These are phyloP conservation scores for Teratosphaeria nubilosa DNA, from an alignment of 2,329 filamentous ascomycete genomes.

Conservation along the genomic window DNA sequence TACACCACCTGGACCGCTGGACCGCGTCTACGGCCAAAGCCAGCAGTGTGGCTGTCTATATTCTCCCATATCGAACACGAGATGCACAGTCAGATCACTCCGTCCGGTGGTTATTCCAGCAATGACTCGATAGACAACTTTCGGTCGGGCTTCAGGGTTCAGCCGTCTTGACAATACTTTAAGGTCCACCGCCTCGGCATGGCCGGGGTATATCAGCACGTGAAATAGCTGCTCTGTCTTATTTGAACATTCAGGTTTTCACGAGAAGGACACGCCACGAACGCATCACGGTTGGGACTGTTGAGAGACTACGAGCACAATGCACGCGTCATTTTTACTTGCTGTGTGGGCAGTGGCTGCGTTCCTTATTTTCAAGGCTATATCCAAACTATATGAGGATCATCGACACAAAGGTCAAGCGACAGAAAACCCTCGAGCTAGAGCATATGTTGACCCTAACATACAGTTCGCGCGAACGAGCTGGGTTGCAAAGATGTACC, in stretches of 20 bases:
- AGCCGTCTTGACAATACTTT: too few species aligned
- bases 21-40: too few species aligned
- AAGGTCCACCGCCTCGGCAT: too few species aligned
- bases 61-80: too few species aligned
- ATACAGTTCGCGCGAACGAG: slow-evolving; percentile 12
- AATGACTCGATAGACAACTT: too few species aligned
- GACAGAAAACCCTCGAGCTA: background rate
- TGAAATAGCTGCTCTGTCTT: too few species aligned
- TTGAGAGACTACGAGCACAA: background rate
- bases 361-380: slow-evolving; percentile 14
- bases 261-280: background rate
- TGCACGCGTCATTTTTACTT: slow-evolving; percentile 9
- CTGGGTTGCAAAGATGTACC: slow-evolving; percentile 17
- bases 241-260: background rate
- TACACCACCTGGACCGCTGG: too few species aligned
- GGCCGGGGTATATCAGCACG: too few species aligned
- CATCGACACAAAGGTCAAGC: slow-evolving; percentile 3
- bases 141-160: too few species aligned
- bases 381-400: slow-evolving; percentile 8
- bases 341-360: slow-evolving; percentile 13
- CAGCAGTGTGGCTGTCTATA: too few species aligned
- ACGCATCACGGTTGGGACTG: background rate
- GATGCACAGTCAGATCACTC: too few species aligned
- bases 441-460: background rate
- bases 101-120: too few species aligned